These are phyloP conservation scores for Paraurostyla sp. DNA, from an alignment of 73 alveolate species.

Conservation along the genomic window DNA sequence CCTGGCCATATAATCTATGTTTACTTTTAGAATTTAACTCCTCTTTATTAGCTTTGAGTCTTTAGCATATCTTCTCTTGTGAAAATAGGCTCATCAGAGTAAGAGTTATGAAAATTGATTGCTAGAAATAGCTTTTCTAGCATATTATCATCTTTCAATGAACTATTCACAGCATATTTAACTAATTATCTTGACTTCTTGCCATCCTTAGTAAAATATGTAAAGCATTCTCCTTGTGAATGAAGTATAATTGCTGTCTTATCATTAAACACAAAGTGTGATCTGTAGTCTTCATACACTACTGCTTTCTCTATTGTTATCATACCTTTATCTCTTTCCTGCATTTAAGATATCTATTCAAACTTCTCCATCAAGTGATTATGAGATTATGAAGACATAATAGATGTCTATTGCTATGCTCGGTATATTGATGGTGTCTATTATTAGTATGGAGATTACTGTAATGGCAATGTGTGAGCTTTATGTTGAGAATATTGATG, in stretches of 20 bases:
- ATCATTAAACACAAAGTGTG: slow-evolving; percentile 48
- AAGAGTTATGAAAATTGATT: slow-evolving; percentile 32
- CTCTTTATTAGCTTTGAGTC: background rate
- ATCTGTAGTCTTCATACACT: slow-evolving; percentile 47
- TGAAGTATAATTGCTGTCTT: slow-evolving; percentile 46
- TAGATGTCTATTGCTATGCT: too few relatives aligned
- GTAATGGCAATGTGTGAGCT: too few relatives aligned
- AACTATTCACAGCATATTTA: slow-evolving; percentile 46
- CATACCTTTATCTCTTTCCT: background rate
- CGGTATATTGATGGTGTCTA: too few relatives aligned
- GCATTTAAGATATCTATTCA: background rate
- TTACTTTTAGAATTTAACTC: background rate
- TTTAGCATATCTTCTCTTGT: slow-evolving; percentile 22
- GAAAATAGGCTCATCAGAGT: slow-evolving; percentile 46
- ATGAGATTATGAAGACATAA: too few relatives aligned
- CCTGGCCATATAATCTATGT: slow-evolving; percentile 57
- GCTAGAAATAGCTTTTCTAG: slow-evolving; percentile 52
- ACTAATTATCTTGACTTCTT: slow-evolving; percentile 50
- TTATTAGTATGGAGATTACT: too few relatives aligned
- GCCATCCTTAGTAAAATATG: slow-evolving; percentile 57
- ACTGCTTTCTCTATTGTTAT: background rate
- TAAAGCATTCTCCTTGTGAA: slow-evolving; percentile 68
- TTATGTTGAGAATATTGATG: too few relatives aligned
- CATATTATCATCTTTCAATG: background rate
- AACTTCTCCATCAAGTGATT: background rate